These are phyloP conservation scores for Monilinia vaccinii-corymbosi DNA, from an alignment of 2,329 filamentous ascomycete genomes.

Conservation along the genomic window DNA sequence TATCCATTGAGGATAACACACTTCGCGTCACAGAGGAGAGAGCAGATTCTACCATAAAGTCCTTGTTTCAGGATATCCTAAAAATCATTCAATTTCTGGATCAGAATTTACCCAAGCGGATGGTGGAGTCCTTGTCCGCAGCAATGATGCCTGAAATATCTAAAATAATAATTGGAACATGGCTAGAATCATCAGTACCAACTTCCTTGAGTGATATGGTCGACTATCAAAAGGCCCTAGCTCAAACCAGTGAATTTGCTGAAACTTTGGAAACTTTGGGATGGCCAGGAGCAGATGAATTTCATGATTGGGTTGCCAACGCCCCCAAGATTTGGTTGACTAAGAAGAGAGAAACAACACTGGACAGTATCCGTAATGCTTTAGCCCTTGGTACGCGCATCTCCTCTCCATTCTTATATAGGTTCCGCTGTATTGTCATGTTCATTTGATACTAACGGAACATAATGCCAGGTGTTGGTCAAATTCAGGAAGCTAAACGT, in stretches of 20 bases:
- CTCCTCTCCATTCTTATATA: not conserved
- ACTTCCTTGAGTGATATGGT: conserved; percentile 61
- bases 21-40: conserved; percentile 35
- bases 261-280: conserved; percentile 49
- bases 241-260: conserved; percentile 55
- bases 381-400: conserved; percentile 39
- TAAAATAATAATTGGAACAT: conserved; percentile 58
- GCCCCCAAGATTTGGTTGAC: conserved; percentile 78
- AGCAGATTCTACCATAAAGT: conserved; percentile 38
- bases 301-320: conserved; percentile 72
- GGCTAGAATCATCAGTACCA: conserved; percentile 71
- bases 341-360: conserved; percentile 69
- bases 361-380: conserved; percentile 64
- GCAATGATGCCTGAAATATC: conserved; percentile 63
- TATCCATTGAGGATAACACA: conserved; percentile 37
- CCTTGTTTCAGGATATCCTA: conserved; percentile 46
- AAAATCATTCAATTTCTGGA: conserved; percentile 44
- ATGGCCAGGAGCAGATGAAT: conserved; percentile 52
- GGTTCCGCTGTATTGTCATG: not conserved
- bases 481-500: conserved; percentile 65
- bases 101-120: conserved; percentile 41
- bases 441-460: not conserved
- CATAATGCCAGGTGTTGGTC: conserved; percentile 46
- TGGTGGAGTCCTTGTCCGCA: conserved; percentile 53
- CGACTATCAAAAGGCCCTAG: conserved; percentile 62